Base-by-base conservation (phyloP, 78 protist genomes). In the Andalucia godoyi region DNA sequence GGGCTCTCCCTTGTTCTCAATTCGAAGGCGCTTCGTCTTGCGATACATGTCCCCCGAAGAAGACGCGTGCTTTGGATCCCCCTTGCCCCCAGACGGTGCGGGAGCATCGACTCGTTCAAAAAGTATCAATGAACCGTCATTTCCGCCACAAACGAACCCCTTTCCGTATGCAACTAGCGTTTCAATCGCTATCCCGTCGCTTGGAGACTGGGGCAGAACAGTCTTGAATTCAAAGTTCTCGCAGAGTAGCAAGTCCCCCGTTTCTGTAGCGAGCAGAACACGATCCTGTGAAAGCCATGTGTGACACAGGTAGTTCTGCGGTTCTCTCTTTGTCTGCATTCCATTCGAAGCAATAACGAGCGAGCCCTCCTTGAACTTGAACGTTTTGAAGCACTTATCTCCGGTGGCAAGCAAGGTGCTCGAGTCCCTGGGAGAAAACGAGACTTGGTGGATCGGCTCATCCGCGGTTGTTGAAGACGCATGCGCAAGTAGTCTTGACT, bases 271-370 rank as follows among this genome's bases (percentile, higher is more conserved):
- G 10, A 70, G 63, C 5, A 75, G 46, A 1, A 81, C 27, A 1
- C 77, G 50, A 4, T 74, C 80, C 15, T 81, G 80, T 2, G 55
- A 18, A 32, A 82, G 58, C 88, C 88, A 82, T 13, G 67, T 53
- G 58, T 76, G 83, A 33, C 66, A 41, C 40, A 60, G 53, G 66
- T 77, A 82, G 41, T 64, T 36, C 58, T 63, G 77, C 2, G 62
- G 59, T 4, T 67, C 57, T 21, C 29, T 37, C 34, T 54, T 47
- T n/a, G n/a, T n/a, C 33, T n/a, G 51, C 27, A 58, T 40, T 46
- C 49, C 70, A 12, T 60, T 58, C 2, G 60, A 76, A 6, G 59
- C 9, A 30, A 40, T 69, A 60, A 59, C 60, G 10, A 73, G 55
- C 38, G 2, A 23, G 25, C 52, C 63, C 17, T 72, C 76, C 30